Base-by-base conservation (phyloP, 179 eudicot genomes). In the Silene coronaria region DNA sequence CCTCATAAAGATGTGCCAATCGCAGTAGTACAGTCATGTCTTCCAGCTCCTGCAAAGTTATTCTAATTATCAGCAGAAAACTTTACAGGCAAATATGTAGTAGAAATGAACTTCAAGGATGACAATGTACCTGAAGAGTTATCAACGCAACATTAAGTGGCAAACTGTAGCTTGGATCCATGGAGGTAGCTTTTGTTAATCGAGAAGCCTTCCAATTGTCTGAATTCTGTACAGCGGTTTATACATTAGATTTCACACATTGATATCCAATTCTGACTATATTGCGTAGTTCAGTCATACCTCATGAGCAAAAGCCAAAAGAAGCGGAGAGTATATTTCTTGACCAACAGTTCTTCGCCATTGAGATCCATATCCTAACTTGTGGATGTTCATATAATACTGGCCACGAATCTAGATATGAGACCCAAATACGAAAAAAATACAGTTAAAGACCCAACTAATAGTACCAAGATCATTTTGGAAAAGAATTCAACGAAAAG, bases 301-400 rank as follows among this genome's bases (percentile, higher is more conserved):
- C 90, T 94, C 96, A 24, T 87, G 93, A 23, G 91, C 63, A 73
- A 91, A 94, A 70, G 97, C 96, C 80, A 94, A 75, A 74, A 94
- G 87, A 62, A 90, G 79, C 2, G 96, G 98, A 28, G 98, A 90
- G 81, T 94, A 94, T 58, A 94, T 85, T 80, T 94, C 91, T 82
- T 94, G 97, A 63, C 97, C 91, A 75, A 80, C 72, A 67, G 91
- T 91, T 80, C 98, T 81, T 51, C 97, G 89, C 98, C 98, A 94
- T 19, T 74, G 83, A 28, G 96, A 82, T 65, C 98, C 98, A 45
- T 77, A 77, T 21, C 98, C 97, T 70, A 80, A 73, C 58, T 85
- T 73, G 78, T 91, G 66, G 62, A 91, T 71, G 80, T 85, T 85
- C 76, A 91, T 75, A 69, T 85, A 94, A 69, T 94, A 91, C 64